Conservation (phyloP, 192 early-diverging fungal genomes). For the Coemansia sp. region DNA sequence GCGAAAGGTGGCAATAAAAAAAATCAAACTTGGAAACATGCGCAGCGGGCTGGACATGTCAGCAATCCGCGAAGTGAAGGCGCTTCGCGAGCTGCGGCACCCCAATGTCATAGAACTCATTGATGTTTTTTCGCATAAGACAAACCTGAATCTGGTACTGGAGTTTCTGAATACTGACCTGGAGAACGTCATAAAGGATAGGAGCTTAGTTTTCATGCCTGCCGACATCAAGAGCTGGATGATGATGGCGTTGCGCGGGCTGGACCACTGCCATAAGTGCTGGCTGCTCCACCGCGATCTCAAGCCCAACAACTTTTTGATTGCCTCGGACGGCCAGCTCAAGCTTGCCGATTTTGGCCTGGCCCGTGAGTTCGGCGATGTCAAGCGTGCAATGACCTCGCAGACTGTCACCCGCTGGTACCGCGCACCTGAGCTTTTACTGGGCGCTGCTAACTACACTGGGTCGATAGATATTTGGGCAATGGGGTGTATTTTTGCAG, state of each 20-base stretch:
- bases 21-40: conserved; percentile 91
- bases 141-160: conserved; percentile 88
- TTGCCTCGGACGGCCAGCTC: conserved; percentile 82
- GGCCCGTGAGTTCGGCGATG: conserved; percentile 92
- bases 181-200: conserved; percentile 96
- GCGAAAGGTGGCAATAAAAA: conserved; percentile 90
- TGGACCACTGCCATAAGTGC: conserved; percentile 87
- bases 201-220: conserved; percentile 81
- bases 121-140: conserved; percentile 90
- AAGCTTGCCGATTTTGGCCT: conserved; percentile 99
- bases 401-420: conserved; percentile 98
- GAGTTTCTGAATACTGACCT: conserved; percentile 95
- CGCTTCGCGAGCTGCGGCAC: conserved; percentile 88
- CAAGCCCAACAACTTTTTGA: conserved; percentile 85
- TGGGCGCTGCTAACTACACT: conserved; percentile 86
- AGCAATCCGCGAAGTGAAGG: conserved; percentile 93
- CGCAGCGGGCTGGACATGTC: conserved; percentile 95
- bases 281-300: conserved; percentile 92
- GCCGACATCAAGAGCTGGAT: conserved; percentile 98
- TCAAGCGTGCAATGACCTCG: conserved; percentile 79
- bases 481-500: conserved; percentile 97
- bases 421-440: conserved; percentile 89
- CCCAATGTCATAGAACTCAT: conserved; percentile 93
- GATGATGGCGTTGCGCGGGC: conserved; percentile 91
- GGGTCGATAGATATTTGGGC: conserved; percentile 95